Conservation (phyloP, 129 eudicot genomes). For the Ambrosia trifida region DNA sequence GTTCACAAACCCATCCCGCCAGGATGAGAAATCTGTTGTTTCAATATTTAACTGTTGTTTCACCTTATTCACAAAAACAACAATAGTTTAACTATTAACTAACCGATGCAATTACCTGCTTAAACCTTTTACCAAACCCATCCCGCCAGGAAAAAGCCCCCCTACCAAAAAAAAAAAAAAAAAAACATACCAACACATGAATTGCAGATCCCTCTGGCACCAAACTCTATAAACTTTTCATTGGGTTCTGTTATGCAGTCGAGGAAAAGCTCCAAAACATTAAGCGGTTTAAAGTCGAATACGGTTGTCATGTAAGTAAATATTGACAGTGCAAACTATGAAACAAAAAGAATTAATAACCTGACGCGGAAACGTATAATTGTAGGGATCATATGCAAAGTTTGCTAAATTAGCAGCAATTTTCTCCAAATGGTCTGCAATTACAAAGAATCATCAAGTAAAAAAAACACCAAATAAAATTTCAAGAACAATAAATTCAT, state of each 20-base stretch:
- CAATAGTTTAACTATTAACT: no score
- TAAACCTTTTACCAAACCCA: no score
- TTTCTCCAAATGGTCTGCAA: conserved; percentile 73
- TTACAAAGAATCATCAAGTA: conserved; percentile 3
- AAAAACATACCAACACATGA: conserved; percentile 67
- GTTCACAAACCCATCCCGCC: no score
- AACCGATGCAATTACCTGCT: no score
- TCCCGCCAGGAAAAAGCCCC: no score
- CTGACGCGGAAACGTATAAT: conserved; percentile 68
- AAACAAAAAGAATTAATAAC: conserved; percentile 29
- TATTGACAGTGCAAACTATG: neutral
- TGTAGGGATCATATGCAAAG: conserved; percentile 95
- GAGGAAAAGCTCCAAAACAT: conserved; percentile 85
- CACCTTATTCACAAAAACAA: no score
- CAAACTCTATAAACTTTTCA: conserved; percentile 89
- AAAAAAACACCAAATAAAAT: no score
- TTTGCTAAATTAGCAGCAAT: conserved; percentile 87
- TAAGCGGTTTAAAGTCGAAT: conserved; percentile 48
- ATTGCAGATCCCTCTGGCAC: conserved; percentile 91
- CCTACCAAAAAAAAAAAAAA: no score
- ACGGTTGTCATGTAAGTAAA: neutral
- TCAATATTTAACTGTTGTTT: no score
- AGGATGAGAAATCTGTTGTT: no score
- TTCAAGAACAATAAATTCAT: no score
- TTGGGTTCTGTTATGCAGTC: conserved; percentile 96